Evolutionary conservation across 306 rosid genomes (phyloP), one percentile per base, ranked within the genome.

Genomic region (Vigna hirtella): DNA sequence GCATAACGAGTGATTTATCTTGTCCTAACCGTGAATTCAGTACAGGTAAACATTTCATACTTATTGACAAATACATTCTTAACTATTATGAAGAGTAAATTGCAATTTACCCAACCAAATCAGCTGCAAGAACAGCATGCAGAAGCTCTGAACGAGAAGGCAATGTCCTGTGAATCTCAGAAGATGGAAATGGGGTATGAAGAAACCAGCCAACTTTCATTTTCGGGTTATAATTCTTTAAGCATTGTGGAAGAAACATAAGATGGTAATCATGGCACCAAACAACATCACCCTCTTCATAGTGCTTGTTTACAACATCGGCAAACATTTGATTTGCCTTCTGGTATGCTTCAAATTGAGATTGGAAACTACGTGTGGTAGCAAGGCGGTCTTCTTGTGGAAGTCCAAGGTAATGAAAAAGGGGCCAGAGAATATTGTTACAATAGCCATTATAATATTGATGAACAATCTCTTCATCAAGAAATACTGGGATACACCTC

Each of bases 181-280:
- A 93, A 55, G 98, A 93, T 77, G 98, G 98, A 80, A 93, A 93
- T 13, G 98, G 98, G 47, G 98, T 93, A 83, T 93, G 98, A 22
- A 93, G 91, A 88, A 93, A 93, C 98, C 98, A 93, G 43, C 98
- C 98, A 51, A 93, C 98, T 81, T 93, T 93, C 97, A 93, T 91
- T 73, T 90, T 73, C 22, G 59, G 83, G 78, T 93, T 84, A 80
- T 87, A 53, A 11, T 91, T 91, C 86, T 93, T 93, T 62, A 93
- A 82, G 82, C 98, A 93, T 80, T 91, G 84, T 5, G 98, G 98
- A 80, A 93, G 98, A 80, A 83, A 93, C 98, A 93, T 93, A 34
- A 93, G 98, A 86, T 93, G 98, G 85, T 93, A 93, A 82, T 93
- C 98, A 78, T 93, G 98, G 87, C 94, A 89, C 98, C 98, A 93